A percentile compares a stretch with the other conserved stretches of the same genome.
Evolutionary conservation across 495 filamentous ascomycete genomes (phyloP).

Genomic region (Penicillium atrosanguineum): DNA sequence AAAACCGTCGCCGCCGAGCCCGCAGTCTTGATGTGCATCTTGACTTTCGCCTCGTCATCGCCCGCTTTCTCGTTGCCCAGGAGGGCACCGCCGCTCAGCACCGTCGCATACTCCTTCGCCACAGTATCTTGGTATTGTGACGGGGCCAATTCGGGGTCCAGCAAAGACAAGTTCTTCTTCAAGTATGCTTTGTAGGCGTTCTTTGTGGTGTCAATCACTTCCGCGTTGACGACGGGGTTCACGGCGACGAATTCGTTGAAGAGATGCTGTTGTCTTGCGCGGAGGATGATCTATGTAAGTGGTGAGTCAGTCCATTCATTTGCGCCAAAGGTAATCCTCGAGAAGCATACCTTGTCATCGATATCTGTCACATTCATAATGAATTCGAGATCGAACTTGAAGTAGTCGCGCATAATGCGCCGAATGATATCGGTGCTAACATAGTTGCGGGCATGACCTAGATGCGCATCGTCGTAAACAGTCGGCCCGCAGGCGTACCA

Average conservation of each 20-base stretch:
- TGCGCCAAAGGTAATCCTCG: not conserved
- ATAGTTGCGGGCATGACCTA: constrained; percentile 93
- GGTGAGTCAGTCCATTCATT: constrained; percentile 6
- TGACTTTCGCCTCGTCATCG: constrained; percentile 81
- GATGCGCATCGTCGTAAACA: constrained; percentile 86
- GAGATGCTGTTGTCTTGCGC: constrained; percentile 74
- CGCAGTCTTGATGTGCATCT: constrained; percentile 88
- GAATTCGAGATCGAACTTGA: constrained; percentile 81
- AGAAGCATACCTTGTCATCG: constrained; percentile 71
- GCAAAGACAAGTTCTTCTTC: constrained; percentile 69
- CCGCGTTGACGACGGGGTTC: constrained; percentile 48
- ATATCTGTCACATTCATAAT: constrained; percentile 97
- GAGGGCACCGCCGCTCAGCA: constrained; percentile 51
- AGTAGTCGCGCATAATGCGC: constrained; percentile 81
- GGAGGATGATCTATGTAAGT: constrained; percentile 68
- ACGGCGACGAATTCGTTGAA: constrained; percentile 52
- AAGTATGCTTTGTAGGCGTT: constrained; percentile 72
- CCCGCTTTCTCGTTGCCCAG: constrained; percentile 61
- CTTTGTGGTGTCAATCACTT: constrained; percentile 53
- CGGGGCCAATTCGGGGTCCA: constrained; percentile 41
- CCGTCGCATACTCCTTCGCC: constrained; percentile 59
- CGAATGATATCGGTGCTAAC: constrained; percentile 90
- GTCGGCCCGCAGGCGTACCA: constrained; percentile 96
- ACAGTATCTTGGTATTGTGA: constrained; percentile 53
- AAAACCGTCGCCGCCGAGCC: constrained; percentile 59